These are phyloP conservation scores for Salix viminalis DNA, from an alignment of 345 rosid genomes.

Conservation along the genomic window DNA sequence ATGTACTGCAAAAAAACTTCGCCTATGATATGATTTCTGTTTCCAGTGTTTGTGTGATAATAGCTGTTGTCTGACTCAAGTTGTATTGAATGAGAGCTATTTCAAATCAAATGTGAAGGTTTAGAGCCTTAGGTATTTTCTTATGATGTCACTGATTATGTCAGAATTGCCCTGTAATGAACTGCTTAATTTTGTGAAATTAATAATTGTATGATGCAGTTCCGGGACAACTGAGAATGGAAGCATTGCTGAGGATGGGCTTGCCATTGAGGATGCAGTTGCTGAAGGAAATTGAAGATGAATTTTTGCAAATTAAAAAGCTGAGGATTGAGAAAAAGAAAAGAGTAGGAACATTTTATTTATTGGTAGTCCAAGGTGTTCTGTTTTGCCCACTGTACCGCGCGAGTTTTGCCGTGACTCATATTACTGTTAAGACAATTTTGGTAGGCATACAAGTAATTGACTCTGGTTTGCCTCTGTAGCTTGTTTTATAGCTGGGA, in stretches of 20 bases:
- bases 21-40: neutral
- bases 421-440: constrained; percentile 32
- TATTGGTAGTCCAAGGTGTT: constrained; percentile 19
- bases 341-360: constrained; percentile 11
- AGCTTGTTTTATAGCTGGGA: constrained; percentile 14
- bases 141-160: neutral
- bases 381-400: constrained; percentile 14
- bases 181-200: neutral
- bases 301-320: constrained; percentile 7
- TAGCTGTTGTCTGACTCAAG: neutral
- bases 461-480: constrained; percentile 12
- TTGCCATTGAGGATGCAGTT: constrained; percentile 20
- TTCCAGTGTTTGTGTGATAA: neutral
- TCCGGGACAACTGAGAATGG: constrained; percentile 25
- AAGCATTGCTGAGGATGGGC: constrained; percentile 5
- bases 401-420: constrained; percentile 13
- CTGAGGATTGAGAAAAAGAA: constrained; percentile 4
- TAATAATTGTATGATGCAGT: constrained; percentile 26
- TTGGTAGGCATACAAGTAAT: constrained; percentile 34
- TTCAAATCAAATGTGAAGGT: neutral
- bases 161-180: neutral
- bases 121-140: neutral
- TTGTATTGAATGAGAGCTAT: neutral
- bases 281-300: constrained; percentile 25
- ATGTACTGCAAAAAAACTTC: too few species aligned